phyloP scores from a whole-genome alignment of 305 asterid genomes.

The Fraxinus sp. region DNA sequence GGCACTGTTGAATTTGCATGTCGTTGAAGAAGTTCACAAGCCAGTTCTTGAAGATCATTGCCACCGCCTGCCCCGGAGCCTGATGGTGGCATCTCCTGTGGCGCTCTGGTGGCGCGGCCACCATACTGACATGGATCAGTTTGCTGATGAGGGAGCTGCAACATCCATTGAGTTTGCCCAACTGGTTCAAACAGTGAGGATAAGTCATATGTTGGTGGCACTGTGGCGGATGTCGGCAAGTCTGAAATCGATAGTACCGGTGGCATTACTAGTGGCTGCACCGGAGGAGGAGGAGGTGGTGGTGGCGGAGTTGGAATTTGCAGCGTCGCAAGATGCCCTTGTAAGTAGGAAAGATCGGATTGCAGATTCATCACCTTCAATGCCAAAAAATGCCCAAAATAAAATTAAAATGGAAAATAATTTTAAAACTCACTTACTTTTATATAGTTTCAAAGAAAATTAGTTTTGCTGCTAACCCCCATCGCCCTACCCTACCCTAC shows the following conservation, averaged over 20 bases:
- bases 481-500: neutral
- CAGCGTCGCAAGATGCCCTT: slow-evolving; percentile 67
- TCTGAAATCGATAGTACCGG: slow-evolving; percentile 56
- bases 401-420: neutral
- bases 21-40: slow-evolving; percentile 58
- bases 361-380: slow-evolving; percentile 76
- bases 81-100: slow-evolving; percentile 27
- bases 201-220: slow-evolving; percentile 60
- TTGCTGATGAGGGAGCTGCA: slow-evolving; percentile 43
- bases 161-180: slow-evolving; percentile 55
- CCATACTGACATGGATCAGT: slow-evolving; percentile 48
- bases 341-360: slow-evolving; percentile 72
- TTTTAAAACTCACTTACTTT: neutral
- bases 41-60: slow-evolving; percentile 61
- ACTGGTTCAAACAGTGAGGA: slow-evolving; percentile 65
- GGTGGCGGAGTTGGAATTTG: slow-evolving; percentile 73
- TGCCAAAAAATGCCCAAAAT: neutral
- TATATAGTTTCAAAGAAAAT: neutral
- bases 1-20: slow-evolving; percentile 41
- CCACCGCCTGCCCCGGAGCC: slow-evolving; percentile 26
- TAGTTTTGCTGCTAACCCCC: neutral
- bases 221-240: slow-evolving; percentile 43
- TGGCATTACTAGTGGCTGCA: slow-evolving; percentile 38
- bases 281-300: slow-evolving; percentile 30
- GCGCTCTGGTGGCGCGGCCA: slow-evolving; percentile 19